Evolutionary conservation across 176 grass and related monocot genomes (phyloP), one percentile per base, ranked within the genome.

Genomic region (Echinochloa phyllopogon): DNA sequence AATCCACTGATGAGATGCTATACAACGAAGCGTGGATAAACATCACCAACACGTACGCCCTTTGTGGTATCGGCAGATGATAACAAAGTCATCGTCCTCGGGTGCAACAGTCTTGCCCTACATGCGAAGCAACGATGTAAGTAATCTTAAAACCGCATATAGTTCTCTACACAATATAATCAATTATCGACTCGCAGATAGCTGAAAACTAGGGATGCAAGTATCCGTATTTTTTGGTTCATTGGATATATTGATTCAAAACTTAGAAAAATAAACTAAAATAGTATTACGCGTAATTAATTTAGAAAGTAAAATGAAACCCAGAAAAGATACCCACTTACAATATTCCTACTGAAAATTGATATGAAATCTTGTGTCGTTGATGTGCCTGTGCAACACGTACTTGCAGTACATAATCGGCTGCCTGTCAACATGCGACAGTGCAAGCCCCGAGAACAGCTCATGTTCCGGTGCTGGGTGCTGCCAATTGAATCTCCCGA

Each of bases 1-100:
- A 0, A 1, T 0, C 18, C 27, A 25, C 5, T 0, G 0, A 5
- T 2, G 0, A 0, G 1, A 2, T 37, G 15, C 0, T 0, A 0
- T 4, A 4, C 23, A 1, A 0, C 2, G 0, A 44, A 3, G 29
- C 12, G 39, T 3, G 0, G 10, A 0, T 41, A 8, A 0, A 40
- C 64, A 0, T 78, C 13, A 18, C 0, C 4, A 1, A 8, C 55
- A 8, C n/a, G n/a, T n/a, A n/a, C 39, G 1, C 1, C 58, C 6
- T 75, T 20, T 69, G 49, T 25, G 45, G 1, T 81, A 12, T 87
- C 85, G 1, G 37, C 8, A 0, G 17, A 4, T 0, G 64, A 75
- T 8, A 81, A 75, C 59, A 87, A 11, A 11, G 3, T 87, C 23
- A 3, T 55, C 37, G 47, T 87, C 17, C 24, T 81, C 17, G 85